Percentiles rank a stretch among this genome's conserved stretches.
Evolutionary conservation across 441 rosid genomes (phyloP).

Genomic region (Raphanus hybrid): DNA sequence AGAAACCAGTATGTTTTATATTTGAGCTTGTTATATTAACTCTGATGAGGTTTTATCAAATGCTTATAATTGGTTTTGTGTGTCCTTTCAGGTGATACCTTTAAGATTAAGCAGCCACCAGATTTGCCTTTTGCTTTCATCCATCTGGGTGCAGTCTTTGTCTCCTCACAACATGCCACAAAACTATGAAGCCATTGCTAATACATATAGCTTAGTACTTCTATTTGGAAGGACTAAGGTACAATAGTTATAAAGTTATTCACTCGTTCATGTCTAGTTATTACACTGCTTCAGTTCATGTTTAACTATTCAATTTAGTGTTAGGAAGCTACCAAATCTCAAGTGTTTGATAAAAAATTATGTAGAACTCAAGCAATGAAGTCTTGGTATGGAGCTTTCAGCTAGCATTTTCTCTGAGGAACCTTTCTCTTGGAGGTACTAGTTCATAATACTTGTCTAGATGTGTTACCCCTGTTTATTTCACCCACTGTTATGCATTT

Average conservation of each 20-base stretch:
- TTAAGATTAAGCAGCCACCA: conserved; percentile 91
- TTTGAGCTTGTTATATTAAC: background rate
- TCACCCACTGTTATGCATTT: conserved; percentile 1
- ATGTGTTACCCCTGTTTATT: background rate
- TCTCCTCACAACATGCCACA: conserved; percentile 81
- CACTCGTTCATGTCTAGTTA: conserved; percentile 6
- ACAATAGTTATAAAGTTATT: conserved; percentile 1
- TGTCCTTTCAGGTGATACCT: conserved; percentile 57
- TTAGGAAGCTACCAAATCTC: background rate
- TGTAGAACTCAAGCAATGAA: conserved; percentile 80
- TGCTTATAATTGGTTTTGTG: background rate
- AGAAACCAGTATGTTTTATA: conserved; percentile 54
- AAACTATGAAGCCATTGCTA: conserved; percentile 93
- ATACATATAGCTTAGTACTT: conserved; percentile 79
- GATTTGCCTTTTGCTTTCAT: conserved; percentile 81
- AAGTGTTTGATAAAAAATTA: background rate
- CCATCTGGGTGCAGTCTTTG: conserved; percentile 93
- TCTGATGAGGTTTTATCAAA: background rate
- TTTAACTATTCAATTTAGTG: too few species aligned
- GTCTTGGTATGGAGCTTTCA: conserved; percentile 80
- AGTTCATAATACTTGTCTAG: conserved; percentile 20
- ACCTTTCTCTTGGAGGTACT: conserved; percentile 71
- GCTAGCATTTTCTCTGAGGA: conserved; percentile 77
- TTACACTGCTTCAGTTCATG: too few species aligned
- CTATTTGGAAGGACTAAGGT: conserved; percentile 84